Conservation (phyloP, 73 alveolate genomes). For the Tetrahymena borealis region DNA sequence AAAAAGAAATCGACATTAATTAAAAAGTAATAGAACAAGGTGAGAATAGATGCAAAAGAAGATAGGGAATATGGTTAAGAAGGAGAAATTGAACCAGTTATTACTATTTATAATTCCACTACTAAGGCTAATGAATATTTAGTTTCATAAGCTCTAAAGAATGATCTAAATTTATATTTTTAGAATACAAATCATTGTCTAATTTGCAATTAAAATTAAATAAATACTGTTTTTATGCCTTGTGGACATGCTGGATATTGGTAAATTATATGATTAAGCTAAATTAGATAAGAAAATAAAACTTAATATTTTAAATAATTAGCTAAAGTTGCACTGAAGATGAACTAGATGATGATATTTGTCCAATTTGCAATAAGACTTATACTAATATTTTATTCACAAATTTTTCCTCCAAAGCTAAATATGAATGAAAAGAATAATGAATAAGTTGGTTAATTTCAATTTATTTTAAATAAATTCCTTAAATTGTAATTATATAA, state of each 20-base stretch:
- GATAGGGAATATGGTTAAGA: not conserved
- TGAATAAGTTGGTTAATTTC: too few relatives aligned
- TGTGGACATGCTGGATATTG: not conserved
- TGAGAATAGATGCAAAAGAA: not conserved
- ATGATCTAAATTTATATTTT: not conserved
- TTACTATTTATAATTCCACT: not conserved
- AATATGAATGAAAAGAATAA: too few relatives aligned
- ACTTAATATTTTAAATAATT: not conserved
- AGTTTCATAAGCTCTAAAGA: not conserved
- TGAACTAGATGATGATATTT: not conserved
- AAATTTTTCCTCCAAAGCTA: too few relatives aligned
- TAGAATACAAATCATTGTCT: not conserved
- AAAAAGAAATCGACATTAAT: too few relatives aligned
- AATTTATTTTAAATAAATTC: too few relatives aligned
- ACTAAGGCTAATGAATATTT: not conserved
- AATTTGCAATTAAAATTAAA: not conserved
- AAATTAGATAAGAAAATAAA: too few relatives aligned
- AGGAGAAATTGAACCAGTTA: not conserved
- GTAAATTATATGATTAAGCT: too few relatives aligned
- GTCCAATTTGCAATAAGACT: not conserved
- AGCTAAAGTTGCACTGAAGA: not conserved
- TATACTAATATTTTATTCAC: not conserved
- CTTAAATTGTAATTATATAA: too few relatives aligned
- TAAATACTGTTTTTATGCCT: not conserved
- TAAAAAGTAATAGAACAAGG: not conserved